Conservation (phyloP, 2,329 filamentous ascomycete species). For the Seiridium unicorne region DNA sequence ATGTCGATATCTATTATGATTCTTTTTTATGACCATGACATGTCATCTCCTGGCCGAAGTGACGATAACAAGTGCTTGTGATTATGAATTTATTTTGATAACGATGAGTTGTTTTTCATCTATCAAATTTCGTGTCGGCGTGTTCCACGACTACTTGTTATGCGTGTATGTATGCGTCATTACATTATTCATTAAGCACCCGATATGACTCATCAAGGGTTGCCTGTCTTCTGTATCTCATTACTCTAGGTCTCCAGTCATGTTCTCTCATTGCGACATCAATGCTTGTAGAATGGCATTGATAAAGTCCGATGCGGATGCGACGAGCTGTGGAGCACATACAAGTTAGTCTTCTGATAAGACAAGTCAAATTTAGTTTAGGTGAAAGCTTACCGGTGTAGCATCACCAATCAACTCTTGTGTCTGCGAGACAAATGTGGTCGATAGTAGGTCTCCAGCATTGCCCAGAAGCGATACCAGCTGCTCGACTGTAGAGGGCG, state of each 20-base stretch:
- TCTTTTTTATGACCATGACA: background rate
- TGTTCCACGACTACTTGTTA: conserved; percentile 6
- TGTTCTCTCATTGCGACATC: conserved; percentile 2
- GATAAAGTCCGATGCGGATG: conserved; percentile 26
- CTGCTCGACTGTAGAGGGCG: conserved; percentile 33
- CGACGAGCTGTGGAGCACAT: conserved; percentile 18
- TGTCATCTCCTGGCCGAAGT: too few relatives aligned
- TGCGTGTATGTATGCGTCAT: conserved; percentile 13
- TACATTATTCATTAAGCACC: conserved; percentile 21
- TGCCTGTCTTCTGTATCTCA: conserved; percentile 10
- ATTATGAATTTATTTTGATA: background rate
- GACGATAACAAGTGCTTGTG: too few relatives aligned
- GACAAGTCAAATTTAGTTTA: conserved; percentile 7
- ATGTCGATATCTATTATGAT: background rate
- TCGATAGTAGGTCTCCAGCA: conserved; percentile 34
- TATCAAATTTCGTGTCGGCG: background rate
- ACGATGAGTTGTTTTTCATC: background rate
- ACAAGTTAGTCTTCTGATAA: background rate
- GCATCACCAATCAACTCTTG: conserved; percentile 41
- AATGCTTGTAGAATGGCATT: conserved; percentile 26
- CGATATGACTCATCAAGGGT: conserved; percentile 15
- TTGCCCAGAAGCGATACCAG: conserved; percentile 35
- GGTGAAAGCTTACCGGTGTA: conserved; percentile 32
- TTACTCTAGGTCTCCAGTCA: conserved; percentile 11
- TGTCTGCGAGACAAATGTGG: conserved; percentile 39